Conservation (phyloP, 2,329 filamentous ascomycete genomes). For the Penicillium sp. region DNA sequence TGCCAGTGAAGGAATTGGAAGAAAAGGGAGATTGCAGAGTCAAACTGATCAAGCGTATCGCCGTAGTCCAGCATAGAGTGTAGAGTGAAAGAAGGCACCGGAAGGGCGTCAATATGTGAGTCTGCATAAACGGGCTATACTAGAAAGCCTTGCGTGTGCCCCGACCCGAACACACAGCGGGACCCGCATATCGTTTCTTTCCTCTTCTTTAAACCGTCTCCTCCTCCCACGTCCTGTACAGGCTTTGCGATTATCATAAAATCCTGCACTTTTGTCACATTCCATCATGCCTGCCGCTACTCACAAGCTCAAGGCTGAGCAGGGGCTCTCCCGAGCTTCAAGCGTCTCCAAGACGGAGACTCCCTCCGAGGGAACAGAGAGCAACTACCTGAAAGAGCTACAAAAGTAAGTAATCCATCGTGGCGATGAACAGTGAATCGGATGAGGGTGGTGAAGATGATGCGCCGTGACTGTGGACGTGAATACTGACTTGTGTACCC, state of each 20-base stretch:
- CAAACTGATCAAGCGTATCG: background rate
- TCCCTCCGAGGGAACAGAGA: slow-evolving; percentile 63
- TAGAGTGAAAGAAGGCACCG: background rate
- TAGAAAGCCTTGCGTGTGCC: slow-evolving; percentile 11
- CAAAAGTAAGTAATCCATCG: slow-evolving; percentile 69
- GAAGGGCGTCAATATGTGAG: background rate
- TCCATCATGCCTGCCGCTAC: slow-evolving; percentile 63
- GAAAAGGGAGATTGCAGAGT: background rate
- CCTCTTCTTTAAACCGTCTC: slow-evolving; percentile 15
- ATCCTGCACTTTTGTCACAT: slow-evolving; percentile 22
- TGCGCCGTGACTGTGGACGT: background rate
- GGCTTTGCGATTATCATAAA: slow-evolving; percentile 10
- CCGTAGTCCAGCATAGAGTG: no score
- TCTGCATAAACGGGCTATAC: no score
- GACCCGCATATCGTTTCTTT: slow-evolving; percentile 32
- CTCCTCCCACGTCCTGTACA: slow-evolving; percentile 12
- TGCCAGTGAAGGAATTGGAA: background rate
- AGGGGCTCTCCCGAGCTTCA: slow-evolving; percentile 48
- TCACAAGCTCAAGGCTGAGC: slow-evolving; percentile 68
- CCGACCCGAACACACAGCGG: slow-evolving; percentile 7
- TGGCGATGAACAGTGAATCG: background rate
- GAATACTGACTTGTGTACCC: background rate
- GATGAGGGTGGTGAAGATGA: slow-evolving; percentile 6
- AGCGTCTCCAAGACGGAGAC: slow-evolving; percentile 31
- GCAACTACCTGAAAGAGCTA: slow-evolving; percentile 80